Base-by-base conservation (phyloP, 345 rosid genomes). In the Salix exigua region DNA sequence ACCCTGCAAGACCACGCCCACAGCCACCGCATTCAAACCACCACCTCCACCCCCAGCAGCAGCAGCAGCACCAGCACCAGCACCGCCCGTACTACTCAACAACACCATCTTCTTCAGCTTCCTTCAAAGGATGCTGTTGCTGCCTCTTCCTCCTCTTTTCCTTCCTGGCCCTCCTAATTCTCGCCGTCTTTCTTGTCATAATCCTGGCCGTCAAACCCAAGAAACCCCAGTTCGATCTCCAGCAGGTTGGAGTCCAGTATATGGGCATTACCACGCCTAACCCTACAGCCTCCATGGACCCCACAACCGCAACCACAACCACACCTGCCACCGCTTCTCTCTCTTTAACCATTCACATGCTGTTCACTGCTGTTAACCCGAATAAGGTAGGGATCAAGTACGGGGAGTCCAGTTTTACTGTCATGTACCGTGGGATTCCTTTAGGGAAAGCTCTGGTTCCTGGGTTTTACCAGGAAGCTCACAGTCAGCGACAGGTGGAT, bases 181-280 rank as follows among this genome's bases (percentile, higher is more conserved):
- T 96, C 9, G 98, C 97, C 6, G 81, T 90, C 21, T 92, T 87
- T 51, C 92, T 96, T 58, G 72, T 96, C 68, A 80, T 96, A 35
- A 73, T 93, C 82, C 92, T 96, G 40, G 99, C 97, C 61, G 94
- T 96, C 73, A 96, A 96, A 76, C 99, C 99, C 80, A 93, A 93
- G 78, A 93, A 92, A 46, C 99, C 99, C 61, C 98, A 96, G 78
- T 96, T 96, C 85, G 99, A 96, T 88, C 97, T 96, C 74, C 98
- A 96, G 71, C 97, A 91, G 84, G 99, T 96, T 7, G 94, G 87
- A 33, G 98, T 96, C 38, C 92, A 90, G 82, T 88, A 90, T 86
- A 89, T 91, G 96, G 97, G 99, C 75, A 93, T 93, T 75, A 63
- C 89, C 51, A 40, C 97, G 11, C 68, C 85, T 6, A 81, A 73